phyloP scores from a whole-genome alignment of 108 stramenopile species.

The Skeletonema tropicum region DNA sequence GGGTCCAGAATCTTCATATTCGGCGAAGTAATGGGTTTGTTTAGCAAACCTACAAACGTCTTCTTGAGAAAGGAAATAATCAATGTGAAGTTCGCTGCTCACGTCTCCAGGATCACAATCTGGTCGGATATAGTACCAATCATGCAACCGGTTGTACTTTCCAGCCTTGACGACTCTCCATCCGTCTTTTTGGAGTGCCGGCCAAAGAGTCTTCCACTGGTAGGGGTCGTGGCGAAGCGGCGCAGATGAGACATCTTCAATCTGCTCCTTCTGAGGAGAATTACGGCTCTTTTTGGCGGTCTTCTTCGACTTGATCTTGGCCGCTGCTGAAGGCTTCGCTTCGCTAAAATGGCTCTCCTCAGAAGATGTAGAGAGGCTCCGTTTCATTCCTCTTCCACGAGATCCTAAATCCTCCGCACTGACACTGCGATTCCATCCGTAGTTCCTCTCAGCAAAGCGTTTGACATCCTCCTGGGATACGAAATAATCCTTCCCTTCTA shows the following conservation, averaged over 20 bases:
- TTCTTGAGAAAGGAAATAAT: conserved; percentile 35
- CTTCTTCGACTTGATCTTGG: conserved; percentile 1
- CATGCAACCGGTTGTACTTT: conserved; percentile 30
- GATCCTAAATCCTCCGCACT: neutral
- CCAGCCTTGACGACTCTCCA: conserved; percentile 32
- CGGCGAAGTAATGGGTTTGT: neutral
- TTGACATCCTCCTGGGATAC: conserved; percentile 4
- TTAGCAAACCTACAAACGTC: conserved; percentile 29
- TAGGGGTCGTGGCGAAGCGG: conserved; percentile 9
- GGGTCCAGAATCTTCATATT: neutral
- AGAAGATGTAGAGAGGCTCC: neutral
- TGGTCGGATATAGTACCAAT: conserved; percentile 47
- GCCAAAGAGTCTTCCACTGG: conserved; percentile 23
- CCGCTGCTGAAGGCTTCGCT: neutral
- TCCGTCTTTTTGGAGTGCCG: conserved; percentile 21
- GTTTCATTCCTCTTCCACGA: neutral
- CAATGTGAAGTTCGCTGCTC: conserved; percentile 21
- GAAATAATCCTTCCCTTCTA: conserved; percentile 15
- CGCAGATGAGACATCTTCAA: neutral
- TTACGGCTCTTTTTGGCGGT: neutral
- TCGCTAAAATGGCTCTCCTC: neutral
- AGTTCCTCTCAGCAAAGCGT: conserved; percentile 10
- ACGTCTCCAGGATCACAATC: conserved; percentile 27
- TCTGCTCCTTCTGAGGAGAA: neutral
- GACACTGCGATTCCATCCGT: conserved; percentile 1